Base-by-base conservation (phyloP, 2,329 filamentous ascomycete genomes). In the Nemania sp. region DNA sequence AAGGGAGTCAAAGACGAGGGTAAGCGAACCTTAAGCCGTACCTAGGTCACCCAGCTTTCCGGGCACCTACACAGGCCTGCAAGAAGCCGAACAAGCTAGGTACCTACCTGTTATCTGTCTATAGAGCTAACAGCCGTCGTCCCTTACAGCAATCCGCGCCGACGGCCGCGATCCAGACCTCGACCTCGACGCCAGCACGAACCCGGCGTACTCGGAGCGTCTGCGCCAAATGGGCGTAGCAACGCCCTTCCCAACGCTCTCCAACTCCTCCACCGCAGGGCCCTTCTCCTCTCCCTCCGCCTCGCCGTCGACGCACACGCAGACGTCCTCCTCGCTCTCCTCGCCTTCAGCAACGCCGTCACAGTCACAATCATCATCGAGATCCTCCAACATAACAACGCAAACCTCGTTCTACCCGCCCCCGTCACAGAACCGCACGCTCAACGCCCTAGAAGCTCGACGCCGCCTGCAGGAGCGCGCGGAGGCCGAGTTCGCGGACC, bases 181-280 rank as follows among this genome's bases (percentile, higher is more conserved):
- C 41, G 81, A 85, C 70, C 75, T 76, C 41, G 69, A 69, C 66
- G 58, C 76, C n/a, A 63, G 60, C 60, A 73, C 78, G 20, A 77
- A 80, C 52, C 75, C 79, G n/a, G 82, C 79, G 69, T 88, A 87
- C 76, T 83, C 86, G 8, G 78, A 79, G 56, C 85, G 87, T 18
- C 81, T 89, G 5, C 81, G 81, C 27, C 78, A 85, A 69, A 87
- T 89, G 82, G 87, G 86, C 73, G 79, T 87, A 32, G 86, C 82
- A 8, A 81, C 85, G 54, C 86, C 87, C 4, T 86, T 84, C 70
- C 86, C 86, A 32, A 87, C 84, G 4, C 84, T 81, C 54, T 88
- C 86, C 5, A 80, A 83, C 26, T 86, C 85, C 1, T 88, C 86
- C 7, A 85, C 79, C 1, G 85, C 81, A 65, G 43, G 43, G 6